Base-by-base conservation (phyloP, 495 filamentous ascomycete species). In the Annulohypoxylon stygium region DNA sequence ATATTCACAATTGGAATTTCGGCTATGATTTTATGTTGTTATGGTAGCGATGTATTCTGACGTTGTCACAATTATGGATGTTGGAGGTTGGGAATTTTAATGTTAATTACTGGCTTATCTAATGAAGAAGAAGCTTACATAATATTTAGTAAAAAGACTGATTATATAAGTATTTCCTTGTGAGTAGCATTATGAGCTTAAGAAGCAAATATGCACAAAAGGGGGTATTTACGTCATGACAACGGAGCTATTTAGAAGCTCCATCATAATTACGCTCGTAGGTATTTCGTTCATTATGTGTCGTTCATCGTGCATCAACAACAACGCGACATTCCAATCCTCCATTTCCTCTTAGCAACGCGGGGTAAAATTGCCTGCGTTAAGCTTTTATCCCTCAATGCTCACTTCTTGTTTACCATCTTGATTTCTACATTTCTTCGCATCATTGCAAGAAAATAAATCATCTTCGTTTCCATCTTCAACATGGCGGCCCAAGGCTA, bases 401-500 rank as follows among this genome's bases (percentile, higher is more conserved):
- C 54, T 14, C 50, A 39, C 23, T 43, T 48, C 14, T 58, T 20
- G 62, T 67, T 43, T 34, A 39, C 39, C 4, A 23, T 73, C 57
- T 30, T 63, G 45, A 51, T 14, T 68, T 41, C 54, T 43, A 12
- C 7, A 65, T 16, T 18, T 39, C 11, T 43, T 16, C 47, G 39
- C 20, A 36, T 23, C 65, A 41, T 36, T 78, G 80, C 48, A 78
- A 53, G 58, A 81, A 79, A 64, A 81, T 77, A 67, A 84, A 82
- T 61, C 82, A 82, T 61, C 36, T 18, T 34, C 23, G 11, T 57
- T 41, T 11, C 4, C 36, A 41, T 86, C 85, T 6, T 83, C 84
- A 67, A 81, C 82, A 91, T 92, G 90, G 89, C 88, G 50, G 47
- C 78, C 30, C 81, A 83, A 63, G 84, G 83, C 58, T 86, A 94